Evolutionary conservation across 2,329 filamentous ascomycete species (phyloP), one percentile per base, ranked within the genome.

Genomic region (Trichophyton rubrum): DNA sequence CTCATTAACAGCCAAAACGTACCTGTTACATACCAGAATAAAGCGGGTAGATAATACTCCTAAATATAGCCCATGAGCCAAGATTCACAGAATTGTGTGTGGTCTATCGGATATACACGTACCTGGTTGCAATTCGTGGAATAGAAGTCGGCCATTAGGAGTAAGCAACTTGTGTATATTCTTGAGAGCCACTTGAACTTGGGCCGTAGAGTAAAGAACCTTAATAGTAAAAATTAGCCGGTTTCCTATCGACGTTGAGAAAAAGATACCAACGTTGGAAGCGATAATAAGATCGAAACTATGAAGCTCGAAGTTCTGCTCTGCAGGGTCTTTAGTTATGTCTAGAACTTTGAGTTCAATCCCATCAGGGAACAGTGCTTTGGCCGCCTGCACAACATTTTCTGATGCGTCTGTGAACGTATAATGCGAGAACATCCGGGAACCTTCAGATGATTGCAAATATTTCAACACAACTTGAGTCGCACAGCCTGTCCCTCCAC

Each of bases 211-310:
- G 59, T 68, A 66, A 22, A 59, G 57, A 30, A 64, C 40, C 40
- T 43, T 1, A 4, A 38, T 38, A 13, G n/a, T n/a, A 2, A n/a
- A n/a, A 43, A 20, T 43, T n/a, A 43, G 40, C n/a, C 15, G 15
- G n/a, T 43, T n/a, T 41, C n/a, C n/a, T 1, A 13, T 41, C 15
- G 15, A 41, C n/a, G 1, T 41, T 4, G n/a, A 17, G 7, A 6
- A 1, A 1, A 13, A 9, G 3, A 17, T 17, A 41, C 40, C 17
- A 15, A 43, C 66, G 47, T 66, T 65, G 15, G 59, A 56, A 20
- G 67, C 67, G 13, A 67, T 60, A 15, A 69, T 58, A 2, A 69
- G 30, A 45, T 69, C 67, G 45, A 65, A 69, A 2, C 30, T 51
- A 3, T 51, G 59, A 1, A 24, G 35, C 15, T 65, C 59, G 53